Evolutionary conservation across 2,329 filamentous ascomycete species (phyloP).

Genomic region (Lomentospora prolificans): DNA sequence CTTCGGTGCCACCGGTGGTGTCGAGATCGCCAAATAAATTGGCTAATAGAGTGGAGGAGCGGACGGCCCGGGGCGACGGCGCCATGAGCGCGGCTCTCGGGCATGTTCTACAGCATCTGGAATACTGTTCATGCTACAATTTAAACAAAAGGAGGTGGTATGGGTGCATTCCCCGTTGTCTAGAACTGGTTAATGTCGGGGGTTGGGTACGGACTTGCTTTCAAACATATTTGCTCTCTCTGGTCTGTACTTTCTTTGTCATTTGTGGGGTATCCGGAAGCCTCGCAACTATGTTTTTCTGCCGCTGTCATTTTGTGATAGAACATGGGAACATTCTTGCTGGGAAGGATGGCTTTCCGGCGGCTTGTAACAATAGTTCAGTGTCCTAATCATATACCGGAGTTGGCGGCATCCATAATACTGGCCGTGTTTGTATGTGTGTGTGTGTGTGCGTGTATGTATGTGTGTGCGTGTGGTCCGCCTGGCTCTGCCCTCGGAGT

Average conservation of each 20-base stretch:
- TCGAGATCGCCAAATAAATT: constrained; percentile 52
- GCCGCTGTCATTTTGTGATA: background rate
- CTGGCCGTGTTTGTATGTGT: no score
- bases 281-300: background rate
- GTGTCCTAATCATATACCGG: constrained; percentile 9
- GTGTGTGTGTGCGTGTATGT: no score
- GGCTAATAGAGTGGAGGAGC: background rate
- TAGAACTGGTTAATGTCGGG: constrained; percentile 5
- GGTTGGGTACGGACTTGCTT: constrained; percentile 6
- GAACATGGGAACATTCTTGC: constrained; percentile 8
- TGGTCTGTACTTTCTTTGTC: background rate
- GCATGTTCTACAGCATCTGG: background rate
- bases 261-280: background rate
- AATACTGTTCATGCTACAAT: background rate
- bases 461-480: no score
- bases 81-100: background rate
- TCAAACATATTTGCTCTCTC: background rate
- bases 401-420: constrained; percentile 4
- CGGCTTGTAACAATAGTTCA: constrained; percentile 9
- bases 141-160: background rate
- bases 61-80: background rate
- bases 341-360: constrained; percentile 5
- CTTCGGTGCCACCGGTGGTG: constrained; percentile 63
- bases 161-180: background rate
- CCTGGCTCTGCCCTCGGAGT: no score